Evolutionary conservation across 176 grass and related monocot species (phyloP).

Genomic region (Oryza longistaminata): DNA sequence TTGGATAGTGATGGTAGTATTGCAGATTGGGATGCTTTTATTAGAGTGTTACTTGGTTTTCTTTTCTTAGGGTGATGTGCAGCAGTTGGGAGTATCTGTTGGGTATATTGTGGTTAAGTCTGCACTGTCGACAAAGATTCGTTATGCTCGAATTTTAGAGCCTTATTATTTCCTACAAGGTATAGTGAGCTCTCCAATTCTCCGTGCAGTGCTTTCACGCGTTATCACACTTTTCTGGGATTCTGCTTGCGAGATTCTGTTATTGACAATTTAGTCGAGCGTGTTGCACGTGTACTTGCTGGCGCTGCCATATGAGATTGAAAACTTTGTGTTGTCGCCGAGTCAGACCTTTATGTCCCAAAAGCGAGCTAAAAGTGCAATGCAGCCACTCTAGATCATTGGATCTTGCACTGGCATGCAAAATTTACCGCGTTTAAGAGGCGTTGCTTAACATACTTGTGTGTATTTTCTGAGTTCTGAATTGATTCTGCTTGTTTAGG

Average conservation of each 20-base stretch:
- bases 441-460: background rate
- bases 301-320: background rate
- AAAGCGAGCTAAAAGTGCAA: background rate
- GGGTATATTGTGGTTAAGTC: background rate
- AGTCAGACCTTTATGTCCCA: background rate
- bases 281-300: background rate
- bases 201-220: background rate
- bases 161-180: background rate
- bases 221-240: background rate
- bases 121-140: background rate
- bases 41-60: background rate
- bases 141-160: background rate
- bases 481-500: background rate
- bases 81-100: background rate
- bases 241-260: background rate
- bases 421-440: background rate
- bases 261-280: background rate
- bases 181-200: background rate
- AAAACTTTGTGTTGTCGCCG: background rate
- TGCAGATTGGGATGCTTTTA: background rate
- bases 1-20: background rate
- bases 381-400: background rate
- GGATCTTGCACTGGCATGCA: background rate
- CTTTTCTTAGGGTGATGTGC: background rate
- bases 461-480: background rate